Evolutionary conservation across 768 basidiomycete species (phyloP), one percentile per base, ranked within the genome.

Genomic region (Boletus speciosus): DNA sequence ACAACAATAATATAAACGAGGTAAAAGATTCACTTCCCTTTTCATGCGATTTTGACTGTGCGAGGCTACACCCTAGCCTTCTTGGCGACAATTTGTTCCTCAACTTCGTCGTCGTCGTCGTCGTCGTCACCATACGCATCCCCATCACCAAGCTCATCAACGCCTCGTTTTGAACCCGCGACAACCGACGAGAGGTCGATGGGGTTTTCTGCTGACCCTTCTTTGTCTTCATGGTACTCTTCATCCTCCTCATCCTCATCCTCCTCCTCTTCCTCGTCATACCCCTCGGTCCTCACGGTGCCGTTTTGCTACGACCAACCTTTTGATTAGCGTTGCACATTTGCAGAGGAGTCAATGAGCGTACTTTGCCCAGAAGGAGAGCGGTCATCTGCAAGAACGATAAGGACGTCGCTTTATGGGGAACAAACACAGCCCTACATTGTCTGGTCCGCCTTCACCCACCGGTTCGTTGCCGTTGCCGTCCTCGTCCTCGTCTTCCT

Each of bases 151-250:
- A 69, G 59, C 8, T 66, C 68, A 16, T 64, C 64, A 12, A 10
- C 68, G 2, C 56, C 40, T 25, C 68, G 68, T 51, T 70, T 70
- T 29, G 61, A 58, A 47, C 70, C 64, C 3, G 50, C 51, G 29
- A 47, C 48, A n/a, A 12, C 12, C 6, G 57, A 39, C 8, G 55
- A 50, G 21, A 61, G 38, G 44, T 61, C 46, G 37, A 38, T 62
- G 8, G 47, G 51, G 34, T 58, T 46, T 45, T 54, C 55, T 2
- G 23, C 61, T 7, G 57, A 42, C 12, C 56, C 63, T 32, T 55
- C 39, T n/a, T 10, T 42, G 8, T 54, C 49, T 1, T 54, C 58
- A 0, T 57, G 41, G 34, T 69, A 64, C 1, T 69, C 65, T 1
- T 58, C 60, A 7, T 61, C 65, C 0, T 64, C 69, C 0, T 68